Base-by-base conservation (phyloP, 2,329 filamentous ascomycete genomes). In the Rutstroemia sp. region DNA sequence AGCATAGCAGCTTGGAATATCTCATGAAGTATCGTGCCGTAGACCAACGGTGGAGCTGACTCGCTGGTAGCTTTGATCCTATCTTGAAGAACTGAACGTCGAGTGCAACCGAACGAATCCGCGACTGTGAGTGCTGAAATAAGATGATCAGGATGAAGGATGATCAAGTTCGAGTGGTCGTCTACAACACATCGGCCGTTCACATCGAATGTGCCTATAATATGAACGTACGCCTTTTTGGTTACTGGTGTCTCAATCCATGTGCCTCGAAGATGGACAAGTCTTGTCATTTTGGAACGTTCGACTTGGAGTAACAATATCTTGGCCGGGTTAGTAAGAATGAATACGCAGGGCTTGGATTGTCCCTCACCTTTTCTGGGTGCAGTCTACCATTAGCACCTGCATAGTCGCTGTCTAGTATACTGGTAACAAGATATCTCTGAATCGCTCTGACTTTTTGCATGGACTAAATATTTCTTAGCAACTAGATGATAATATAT, bases 121-220 rank as follows among this genome's bases (percentile, higher is more conserved):
- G 91, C 92, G 45, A 99, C 88, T 5, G 95, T 90, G 0, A 94
- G 97, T 2, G 94, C 88, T 2, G 94, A 97, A 53, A 99, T 87
- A 37, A 99, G 80, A 72, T 97, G 92, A 67, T 99, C 94, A 0
- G 94, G 94, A 67, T 99, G 92, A 14, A 99, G 74, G 57, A 99
- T 91, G 51, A 99, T 75, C 71, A 97, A 87, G 65, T 92, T 90
- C 50, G 86, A 79, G 2, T 80, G 77, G 69, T 97, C 90, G 68
- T 95, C 88, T 60, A 97, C 79, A 48, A 95, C 74, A 69, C 92
- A 95, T 69, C 86, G 83, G 1, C 89, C 88, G 16, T 75, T 78
- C 0, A 72, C 63, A 57, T 86, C 80, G 65, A 95, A 96, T 3
- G 81, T 74, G 30, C 92, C 92, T 61, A 95, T 90, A 57, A 99